Conservation (phyloP, 495 filamentous ascomycete genomes). For the Bombardia bombarda region DNA sequence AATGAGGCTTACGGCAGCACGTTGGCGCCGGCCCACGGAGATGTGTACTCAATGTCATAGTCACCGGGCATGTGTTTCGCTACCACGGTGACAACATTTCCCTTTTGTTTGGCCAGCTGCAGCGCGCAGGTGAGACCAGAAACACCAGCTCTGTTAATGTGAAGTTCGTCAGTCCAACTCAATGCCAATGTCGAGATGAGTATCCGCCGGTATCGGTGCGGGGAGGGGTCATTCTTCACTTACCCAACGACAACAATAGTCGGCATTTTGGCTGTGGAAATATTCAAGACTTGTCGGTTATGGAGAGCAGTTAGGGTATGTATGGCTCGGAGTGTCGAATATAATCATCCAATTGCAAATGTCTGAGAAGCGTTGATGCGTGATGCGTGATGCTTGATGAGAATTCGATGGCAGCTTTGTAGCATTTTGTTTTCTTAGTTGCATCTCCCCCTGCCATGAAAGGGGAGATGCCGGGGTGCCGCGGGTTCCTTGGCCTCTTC, state of each 20-base stretch:
- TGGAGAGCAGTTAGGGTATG: too few relatives aligned
- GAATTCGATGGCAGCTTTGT: too few relatives aligned
- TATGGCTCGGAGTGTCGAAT: too few relatives aligned
- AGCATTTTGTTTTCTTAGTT: too few relatives aligned
- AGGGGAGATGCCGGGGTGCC: too few relatives aligned
- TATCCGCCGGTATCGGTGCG: neutral
- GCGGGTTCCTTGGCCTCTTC: too few relatives aligned
- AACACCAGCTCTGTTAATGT: constrained; percentile 69
- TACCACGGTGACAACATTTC: constrained; percentile 65
- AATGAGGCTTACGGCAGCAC: constrained; percentile 60
- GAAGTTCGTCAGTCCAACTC: too few relatives aligned
- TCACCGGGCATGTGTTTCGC: constrained; percentile 98
- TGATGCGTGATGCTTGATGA: too few relatives aligned
- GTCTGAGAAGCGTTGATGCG: too few relatives aligned
- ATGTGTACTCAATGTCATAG: constrained; percentile 94
- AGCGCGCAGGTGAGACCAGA: constrained; percentile 88
- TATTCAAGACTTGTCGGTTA: neutral
- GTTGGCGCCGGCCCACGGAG: constrained; percentile 93
- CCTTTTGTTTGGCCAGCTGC: constrained; percentile 62
- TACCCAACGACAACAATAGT: constrained; percentile 63
- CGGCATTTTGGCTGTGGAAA: constrained; percentile 22
- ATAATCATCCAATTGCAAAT: too few relatives aligned
- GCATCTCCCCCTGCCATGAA: too few relatives aligned
- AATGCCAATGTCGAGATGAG: neutral
- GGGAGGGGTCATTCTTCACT: constrained; percentile 8